Conservation (phyloP, 768 basidiomycete genomes). For the Serendipita indica region DNA sequence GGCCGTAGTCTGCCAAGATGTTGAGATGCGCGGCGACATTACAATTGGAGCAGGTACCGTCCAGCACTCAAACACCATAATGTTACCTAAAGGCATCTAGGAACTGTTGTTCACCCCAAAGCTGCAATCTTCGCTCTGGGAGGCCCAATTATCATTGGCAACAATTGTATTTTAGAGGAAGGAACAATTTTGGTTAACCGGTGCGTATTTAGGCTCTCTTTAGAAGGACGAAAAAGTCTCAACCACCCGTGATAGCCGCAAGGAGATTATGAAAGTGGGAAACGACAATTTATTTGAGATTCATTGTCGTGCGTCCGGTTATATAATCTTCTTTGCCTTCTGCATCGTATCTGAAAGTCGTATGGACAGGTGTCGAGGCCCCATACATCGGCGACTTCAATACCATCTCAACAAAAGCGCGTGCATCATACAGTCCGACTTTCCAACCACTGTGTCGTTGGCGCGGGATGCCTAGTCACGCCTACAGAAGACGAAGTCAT, state of each 20-base stretch:
- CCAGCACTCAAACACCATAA: background rate
- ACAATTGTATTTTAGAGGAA: slow-evolving; percentile 85
- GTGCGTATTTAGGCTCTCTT: slow-evolving; percentile 22
- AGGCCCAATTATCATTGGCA: slow-evolving; percentile 81
- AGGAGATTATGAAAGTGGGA: slow-evolving; percentile 85
- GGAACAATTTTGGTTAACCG: slow-evolving; percentile 80
- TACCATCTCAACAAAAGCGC: slow-evolving; percentile 68
- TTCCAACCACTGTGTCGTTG: slow-evolving; percentile 66
- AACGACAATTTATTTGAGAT: slow-evolving; percentile 92
- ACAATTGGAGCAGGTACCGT: slow-evolving; percentile 68
- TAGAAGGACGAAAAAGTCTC: background rate
- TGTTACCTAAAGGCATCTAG: slow-evolving; percentile 22
- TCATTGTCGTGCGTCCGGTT: slow-evolving; percentile 56
- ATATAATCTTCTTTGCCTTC: background rate
- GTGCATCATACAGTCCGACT: slow-evolving; percentile 74
- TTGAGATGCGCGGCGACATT: slow-evolving; percentile 86
- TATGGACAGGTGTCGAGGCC: slow-evolving; percentile 72
- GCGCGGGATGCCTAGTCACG: slow-evolving; percentile 63
- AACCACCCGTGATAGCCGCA: slow-evolving; percentile 30
- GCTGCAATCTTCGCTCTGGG: slow-evolving; percentile 84
- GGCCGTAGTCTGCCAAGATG: slow-evolving; percentile 83
- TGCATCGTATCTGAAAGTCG: background rate
- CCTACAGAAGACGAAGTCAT: slow-evolving; percentile 66
- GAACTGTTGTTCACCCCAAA: slow-evolving; percentile 84
- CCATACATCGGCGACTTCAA: slow-evolving; percentile 75